Evolutionary conservation across 2,329 filamentous ascomycete species (phyloP).

Genomic region (Cladosporium colombiae): DNA sequence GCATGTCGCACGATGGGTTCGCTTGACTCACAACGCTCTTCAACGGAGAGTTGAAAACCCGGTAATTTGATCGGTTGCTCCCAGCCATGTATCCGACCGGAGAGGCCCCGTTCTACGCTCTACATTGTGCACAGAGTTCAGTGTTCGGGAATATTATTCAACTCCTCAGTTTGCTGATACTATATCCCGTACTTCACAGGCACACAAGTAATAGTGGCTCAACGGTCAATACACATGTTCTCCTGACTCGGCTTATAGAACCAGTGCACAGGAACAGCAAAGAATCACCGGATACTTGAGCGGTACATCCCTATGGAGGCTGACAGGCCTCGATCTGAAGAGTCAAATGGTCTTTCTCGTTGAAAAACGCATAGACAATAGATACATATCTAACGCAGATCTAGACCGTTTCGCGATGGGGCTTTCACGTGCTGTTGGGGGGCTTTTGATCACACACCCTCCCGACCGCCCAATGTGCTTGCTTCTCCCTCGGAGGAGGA

Average conservation of each 20-base stretch:
- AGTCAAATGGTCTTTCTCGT: not conserved
- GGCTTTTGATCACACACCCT: not conserved
- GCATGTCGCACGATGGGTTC: not conserved
- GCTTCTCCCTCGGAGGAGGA: not conserved
- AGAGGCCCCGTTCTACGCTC: not conserved
- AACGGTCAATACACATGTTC: not conserved
- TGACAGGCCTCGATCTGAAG: not conserved
- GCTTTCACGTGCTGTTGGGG: slow-evolving; percentile 4
- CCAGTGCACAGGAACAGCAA: not conserved
- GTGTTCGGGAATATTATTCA: not conserved
- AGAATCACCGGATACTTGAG: not conserved
- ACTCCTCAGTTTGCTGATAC: not conserved
- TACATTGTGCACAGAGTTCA: not conserved
- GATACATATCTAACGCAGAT: not conserved
- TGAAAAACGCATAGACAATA: not conserved
- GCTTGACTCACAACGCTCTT: not conserved
- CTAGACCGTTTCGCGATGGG: slow-evolving; percentile 1
- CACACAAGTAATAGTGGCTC: no score
- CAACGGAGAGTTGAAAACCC: not conserved
- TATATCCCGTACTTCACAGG: not conserved
- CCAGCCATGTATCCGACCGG: not conserved
- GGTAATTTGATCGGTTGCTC: not conserved
- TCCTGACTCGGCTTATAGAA: not conserved
- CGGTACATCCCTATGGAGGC: not conserved
- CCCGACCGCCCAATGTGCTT: not conserved